Conservation (phyloP, 805 yeast species). For the Pichia paraexigua region DNA sequence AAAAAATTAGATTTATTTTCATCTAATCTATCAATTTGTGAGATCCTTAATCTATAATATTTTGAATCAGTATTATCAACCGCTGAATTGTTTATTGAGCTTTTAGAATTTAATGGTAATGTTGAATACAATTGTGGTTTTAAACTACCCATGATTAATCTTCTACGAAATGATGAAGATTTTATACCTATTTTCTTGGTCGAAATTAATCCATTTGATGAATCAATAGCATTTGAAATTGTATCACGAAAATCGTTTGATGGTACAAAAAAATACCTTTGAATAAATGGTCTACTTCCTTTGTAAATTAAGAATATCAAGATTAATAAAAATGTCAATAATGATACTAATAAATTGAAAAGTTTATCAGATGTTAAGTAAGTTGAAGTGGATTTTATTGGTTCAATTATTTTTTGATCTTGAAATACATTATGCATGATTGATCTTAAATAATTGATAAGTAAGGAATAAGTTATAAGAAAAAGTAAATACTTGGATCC, state of each 20-base stretch:
- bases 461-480: not conserved
- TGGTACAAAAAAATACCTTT: constrained; percentile 23
- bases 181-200: constrained; percentile 21
- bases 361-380: not conserved
- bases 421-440: not conserved
- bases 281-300: constrained; percentile 14
- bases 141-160: constrained; percentile 25
- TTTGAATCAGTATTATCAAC: constrained; percentile 12
- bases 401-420: not conserved
- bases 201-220: constrained; percentile 14
- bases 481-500: not conserved
- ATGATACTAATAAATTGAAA: not conserved
- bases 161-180: constrained; percentile 21
- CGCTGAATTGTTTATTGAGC: not conserved
- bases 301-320: constrained; percentile 10
- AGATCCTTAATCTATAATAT: constrained; percentile 18
- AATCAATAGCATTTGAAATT: constrained; percentile 16
- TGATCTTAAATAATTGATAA: not conserved
- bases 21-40: constrained; percentile 18
- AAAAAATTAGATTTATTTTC: constrained; percentile 16
- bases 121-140: constrained; percentile 30
- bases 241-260: constrained; percentile 22
- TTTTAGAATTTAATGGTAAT: constrained; percentile 20
- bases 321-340: not conserved
- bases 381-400: not conserved